Percentiles rank a stretch among this genome's conserved stretches.
These are phyloP conservation scores for Entoloma clypeatum DNA, from an alignment of 1,284 basidiomycete genomes.

Conservation along the genomic window DNA sequence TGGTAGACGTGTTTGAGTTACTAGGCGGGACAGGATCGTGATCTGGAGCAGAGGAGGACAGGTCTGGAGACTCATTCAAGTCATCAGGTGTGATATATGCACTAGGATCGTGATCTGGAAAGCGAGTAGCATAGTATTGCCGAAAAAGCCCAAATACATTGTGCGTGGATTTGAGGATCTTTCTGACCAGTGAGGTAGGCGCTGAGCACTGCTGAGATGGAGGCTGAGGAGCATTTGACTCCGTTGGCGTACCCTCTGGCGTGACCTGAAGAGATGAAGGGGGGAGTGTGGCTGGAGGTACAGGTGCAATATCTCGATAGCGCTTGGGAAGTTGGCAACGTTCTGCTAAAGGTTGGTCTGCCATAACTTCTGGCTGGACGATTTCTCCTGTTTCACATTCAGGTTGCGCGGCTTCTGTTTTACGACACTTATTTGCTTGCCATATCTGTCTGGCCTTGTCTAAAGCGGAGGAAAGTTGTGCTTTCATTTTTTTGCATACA, in stretches of 20 bases:
- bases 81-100: slow-evolving; percentile 1
- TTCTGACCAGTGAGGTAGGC: not conserved
- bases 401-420: too few relatives aligned
- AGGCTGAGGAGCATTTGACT: not conserved
- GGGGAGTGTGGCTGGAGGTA: slow-evolving; percentile 1
- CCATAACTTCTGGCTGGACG: too few relatives aligned
- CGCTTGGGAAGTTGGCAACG: not conserved
- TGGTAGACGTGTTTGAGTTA: too few relatives aligned
- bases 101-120: too few relatives aligned
- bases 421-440: too few relatives aligned
- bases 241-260: not conserved
- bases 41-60: too few relatives aligned
- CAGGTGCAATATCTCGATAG: not conserved
- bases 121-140: slow-evolving; percentile 6
- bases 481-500: too few relatives aligned
- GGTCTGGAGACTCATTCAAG: too few relatives aligned
- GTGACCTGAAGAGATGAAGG: not conserved
- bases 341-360: not conserved
- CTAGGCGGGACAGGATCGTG: too few relatives aligned
- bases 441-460: too few relatives aligned
- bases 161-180: not conserved
- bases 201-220: not conserved
- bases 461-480: too few relatives aligned
- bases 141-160: slow-evolving; percentile 3
- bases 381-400: too few relatives aligned